phyloP scores from a whole-genome alignment of 31 red algal species.

The Odonthalia washingtoniensis region DNA sequence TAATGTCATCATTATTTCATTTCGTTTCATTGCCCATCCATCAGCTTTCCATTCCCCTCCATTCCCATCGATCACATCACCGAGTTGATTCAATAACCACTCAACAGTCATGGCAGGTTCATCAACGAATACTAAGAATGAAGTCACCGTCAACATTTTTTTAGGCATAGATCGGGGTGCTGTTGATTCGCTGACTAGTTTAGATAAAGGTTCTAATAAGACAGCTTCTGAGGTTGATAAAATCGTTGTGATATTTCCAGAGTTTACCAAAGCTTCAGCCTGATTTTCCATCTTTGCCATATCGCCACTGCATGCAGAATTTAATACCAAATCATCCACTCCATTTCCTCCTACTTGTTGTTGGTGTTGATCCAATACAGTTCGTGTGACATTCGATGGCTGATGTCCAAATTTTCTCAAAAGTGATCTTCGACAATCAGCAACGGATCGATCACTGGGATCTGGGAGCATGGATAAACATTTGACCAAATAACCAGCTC shows the following conservation, averaged over 20 bases:
- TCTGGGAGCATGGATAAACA: conserved; percentile 56
- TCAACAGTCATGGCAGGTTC: conserved; percentile 49
- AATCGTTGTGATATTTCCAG: conserved; percentile 41
- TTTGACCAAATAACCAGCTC: conserved; percentile 47
- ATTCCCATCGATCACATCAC: conserved; percentile 4
- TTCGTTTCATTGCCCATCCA: conserved; percentile 7
- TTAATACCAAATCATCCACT: conserved; percentile 26
- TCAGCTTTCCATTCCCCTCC: conserved; percentile 17
- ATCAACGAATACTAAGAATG: conserved; percentile 45
- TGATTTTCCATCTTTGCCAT: neutral
- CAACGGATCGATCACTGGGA: conserved; percentile 29
- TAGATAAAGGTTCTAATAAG: neutral
- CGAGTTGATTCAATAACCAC: conserved; percentile 44
- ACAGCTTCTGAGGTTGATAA: conserved; percentile 44
- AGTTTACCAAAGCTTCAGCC: neutral
- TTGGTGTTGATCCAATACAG: too few species aligned
- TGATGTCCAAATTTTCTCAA: conserved; percentile 49
- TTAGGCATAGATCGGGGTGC: neutral
- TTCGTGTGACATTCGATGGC: neutral
- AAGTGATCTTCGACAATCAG: conserved; percentile 46
- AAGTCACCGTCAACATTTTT: conserved; percentile 36
- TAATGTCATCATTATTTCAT: conserved; percentile 14
- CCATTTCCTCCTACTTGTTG: too few species aligned
- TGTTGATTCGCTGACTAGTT: conserved; percentile 24
- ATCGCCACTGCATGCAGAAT: conserved; percentile 32